A percentile compares a stretch with the other conserved stretches of the same genome.
Conservation (phyloP, 2,329 filamentous ascomycete genomes). For the Trichoderma aggressivum region DNA sequence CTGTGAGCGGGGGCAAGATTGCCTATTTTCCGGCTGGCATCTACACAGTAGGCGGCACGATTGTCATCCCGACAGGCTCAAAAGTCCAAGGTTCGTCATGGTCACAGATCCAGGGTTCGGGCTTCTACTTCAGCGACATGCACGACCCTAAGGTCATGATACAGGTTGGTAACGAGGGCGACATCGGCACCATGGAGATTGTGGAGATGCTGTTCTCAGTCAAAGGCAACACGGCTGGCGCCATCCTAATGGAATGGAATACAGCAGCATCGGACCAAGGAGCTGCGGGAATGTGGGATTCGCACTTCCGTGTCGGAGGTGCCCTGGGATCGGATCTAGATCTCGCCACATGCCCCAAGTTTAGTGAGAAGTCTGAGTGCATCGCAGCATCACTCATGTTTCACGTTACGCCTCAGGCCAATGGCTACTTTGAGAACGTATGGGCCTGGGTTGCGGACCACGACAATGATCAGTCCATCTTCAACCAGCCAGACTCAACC, state of each 20-base stretch:
- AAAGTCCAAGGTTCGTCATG: neutral
- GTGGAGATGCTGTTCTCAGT: conserved; percentile 66
- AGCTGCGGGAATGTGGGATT: conserved; percentile 42
- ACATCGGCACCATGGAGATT: conserved; percentile 53
- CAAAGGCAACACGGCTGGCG: conserved; percentile 61
- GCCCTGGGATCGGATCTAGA: conserved; percentile 52
- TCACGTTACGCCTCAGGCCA: conserved; percentile 39
- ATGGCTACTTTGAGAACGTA: conserved; percentile 50
- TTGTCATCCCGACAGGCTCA: neutral
- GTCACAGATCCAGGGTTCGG: neutral
- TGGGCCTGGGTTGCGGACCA: conserved; percentile 72
- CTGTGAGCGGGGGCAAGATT: neutral
- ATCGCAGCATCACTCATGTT: conserved; percentile 55
- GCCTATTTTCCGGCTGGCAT: neutral
- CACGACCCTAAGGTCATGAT: neutral
- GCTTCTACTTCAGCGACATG: neutral
- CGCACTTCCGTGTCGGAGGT: conserved; percentile 71
- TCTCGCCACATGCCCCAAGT: conserved; percentile 35
- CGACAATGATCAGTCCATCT: conserved; percentile 43
- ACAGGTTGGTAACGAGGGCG: neutral
- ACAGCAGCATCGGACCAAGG: conserved; percentile 28
- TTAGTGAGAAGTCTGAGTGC: conserved; percentile 49
- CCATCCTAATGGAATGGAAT: conserved; percentile 68
- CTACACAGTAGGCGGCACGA: neutral
- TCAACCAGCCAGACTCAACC: neutral